These are phyloP conservation scores for Hanseniaspora valbyensis DNA, from an alignment of 805 yeast species.

Conservation along the genomic window DNA sequence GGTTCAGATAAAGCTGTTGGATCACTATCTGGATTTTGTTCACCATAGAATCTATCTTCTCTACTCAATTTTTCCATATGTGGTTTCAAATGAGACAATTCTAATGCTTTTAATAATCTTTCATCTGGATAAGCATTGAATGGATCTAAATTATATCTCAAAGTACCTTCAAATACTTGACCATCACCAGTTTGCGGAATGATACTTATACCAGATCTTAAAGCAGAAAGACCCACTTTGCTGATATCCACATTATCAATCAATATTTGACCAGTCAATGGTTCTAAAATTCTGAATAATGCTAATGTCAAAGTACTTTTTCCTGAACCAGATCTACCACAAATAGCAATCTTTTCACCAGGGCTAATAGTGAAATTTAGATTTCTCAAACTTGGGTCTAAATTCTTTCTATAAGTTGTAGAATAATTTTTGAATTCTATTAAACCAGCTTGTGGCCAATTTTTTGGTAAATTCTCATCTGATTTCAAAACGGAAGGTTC, in stretches of 20 bases:
- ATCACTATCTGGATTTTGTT: neutral
- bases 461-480: conserved; percentile 32
- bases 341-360: conserved; percentile 66
- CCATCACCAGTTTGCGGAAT: conserved; percentile 56
- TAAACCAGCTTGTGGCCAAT: conserved; percentile 43
- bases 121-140: conserved; percentile 41
- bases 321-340: conserved; percentile 90
- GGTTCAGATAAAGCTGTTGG: neutral
- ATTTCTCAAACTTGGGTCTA: conserved; percentile 47
- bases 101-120: conserved; percentile 46
- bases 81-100: conserved; percentile 22
- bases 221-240: conserved; percentile 40
- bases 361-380: conserved; percentile 37
- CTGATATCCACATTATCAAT: conserved; percentile 51
- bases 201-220: conserved; percentile 50
- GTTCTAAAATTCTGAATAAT: conserved; percentile 44
- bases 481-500: conserved; percentile 32
- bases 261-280: conserved; percentile 37
- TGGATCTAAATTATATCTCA: conserved; percentile 54
- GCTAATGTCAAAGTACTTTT: conserved; percentile 59
- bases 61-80: conserved; percentile 14
- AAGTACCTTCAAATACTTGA: conserved; percentile 49
- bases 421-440: conserved; percentile 40
- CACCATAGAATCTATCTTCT: conserved; percentile 14
- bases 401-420: conserved; percentile 47